These are phyloP conservation scores for Mucuna pruriens DNA, from an alignment of 306 rosid genomes.

Conservation along the genomic window DNA sequence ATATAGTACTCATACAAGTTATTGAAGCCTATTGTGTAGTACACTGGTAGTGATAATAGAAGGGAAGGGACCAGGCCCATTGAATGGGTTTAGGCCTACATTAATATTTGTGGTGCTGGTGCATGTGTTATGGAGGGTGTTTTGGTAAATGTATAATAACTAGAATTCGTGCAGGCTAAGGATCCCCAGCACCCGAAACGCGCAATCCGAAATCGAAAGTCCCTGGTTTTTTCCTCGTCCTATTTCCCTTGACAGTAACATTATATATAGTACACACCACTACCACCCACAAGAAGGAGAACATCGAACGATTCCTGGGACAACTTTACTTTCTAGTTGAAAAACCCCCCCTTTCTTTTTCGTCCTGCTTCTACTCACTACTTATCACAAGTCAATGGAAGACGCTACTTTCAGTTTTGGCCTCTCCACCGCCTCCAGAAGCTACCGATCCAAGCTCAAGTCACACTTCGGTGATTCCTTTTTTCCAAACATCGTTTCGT, in stretches of 20 bases:
- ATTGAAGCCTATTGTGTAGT: too few species aligned
- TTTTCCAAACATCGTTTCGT: neutral
- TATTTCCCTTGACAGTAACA: neutral
- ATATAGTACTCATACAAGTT: too few species aligned
- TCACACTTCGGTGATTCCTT: constrained; percentile 63
- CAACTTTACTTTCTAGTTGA: neutral
- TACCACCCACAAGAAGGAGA: neutral
- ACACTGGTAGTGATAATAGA: too few species aligned
- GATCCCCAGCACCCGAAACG: constrained; percentile 28
- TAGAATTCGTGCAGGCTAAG: constrained; percentile 57
- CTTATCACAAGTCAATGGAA: constrained; percentile 53
- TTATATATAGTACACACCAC: neutral
- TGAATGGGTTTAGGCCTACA: neutral
- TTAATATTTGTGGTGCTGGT: neutral
- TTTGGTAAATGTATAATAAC: constrained; percentile 8
- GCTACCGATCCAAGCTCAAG: constrained; percentile 47
- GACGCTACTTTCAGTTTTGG: constrained; percentile 50
- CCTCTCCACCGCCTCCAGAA: constrained; percentile 53
- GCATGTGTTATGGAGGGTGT: neutral
- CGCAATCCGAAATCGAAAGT: constrained; percentile 31
- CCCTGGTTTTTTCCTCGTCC: constrained; percentile 42
- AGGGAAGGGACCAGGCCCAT: too few species aligned
- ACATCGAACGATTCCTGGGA: neutral
- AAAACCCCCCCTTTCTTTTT: neutral
- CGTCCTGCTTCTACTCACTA: neutral